Conservation (phyloP, 768 basidiomycete species). For the Boletus sp. region DNA sequence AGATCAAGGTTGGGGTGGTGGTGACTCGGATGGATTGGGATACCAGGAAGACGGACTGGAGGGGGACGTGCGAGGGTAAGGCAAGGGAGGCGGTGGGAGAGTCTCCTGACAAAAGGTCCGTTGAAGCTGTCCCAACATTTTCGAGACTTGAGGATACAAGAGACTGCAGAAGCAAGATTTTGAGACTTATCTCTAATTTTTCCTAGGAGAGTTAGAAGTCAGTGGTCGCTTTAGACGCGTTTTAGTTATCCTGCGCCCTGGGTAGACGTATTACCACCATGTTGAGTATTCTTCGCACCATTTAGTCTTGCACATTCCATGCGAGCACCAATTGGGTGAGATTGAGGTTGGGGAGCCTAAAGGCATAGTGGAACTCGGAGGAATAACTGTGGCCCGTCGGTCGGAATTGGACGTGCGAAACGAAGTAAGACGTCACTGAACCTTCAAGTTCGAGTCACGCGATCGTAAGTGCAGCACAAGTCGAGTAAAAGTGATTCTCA, state of each 20-base stretch:
- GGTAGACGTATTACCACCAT: background rate
- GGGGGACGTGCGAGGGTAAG: background rate
- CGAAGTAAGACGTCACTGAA: too few species aligned
- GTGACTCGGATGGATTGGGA: conserved; percentile 10
- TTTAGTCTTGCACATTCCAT: too few species aligned
- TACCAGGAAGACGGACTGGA: conserved; percentile 3
- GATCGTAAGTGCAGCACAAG: too few species aligned
- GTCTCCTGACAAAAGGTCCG: background rate
- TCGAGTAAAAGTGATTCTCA: too few species aligned
- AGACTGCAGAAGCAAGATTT: background rate
- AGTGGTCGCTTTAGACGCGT: background rate
- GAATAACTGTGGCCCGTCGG: too few species aligned
- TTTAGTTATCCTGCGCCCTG: background rate
- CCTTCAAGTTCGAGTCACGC: too few species aligned
- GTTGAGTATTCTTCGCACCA: background rate
- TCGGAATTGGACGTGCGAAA: too few species aligned
- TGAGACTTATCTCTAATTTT: conserved; percentile 3
- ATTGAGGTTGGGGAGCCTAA: too few species aligned
- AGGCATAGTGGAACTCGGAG: too few species aligned
- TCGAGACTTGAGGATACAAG: background rate
- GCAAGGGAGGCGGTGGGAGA: background rate
- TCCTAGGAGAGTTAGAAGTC: background rate
- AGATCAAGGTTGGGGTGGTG: conserved; percentile 11
- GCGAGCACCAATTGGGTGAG: too few species aligned
- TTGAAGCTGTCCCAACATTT: conserved; percentile 11